Conservation (phyloP, 1,284 basidiomycete genomes). For the Laetiporus sulphureus region DNA sequence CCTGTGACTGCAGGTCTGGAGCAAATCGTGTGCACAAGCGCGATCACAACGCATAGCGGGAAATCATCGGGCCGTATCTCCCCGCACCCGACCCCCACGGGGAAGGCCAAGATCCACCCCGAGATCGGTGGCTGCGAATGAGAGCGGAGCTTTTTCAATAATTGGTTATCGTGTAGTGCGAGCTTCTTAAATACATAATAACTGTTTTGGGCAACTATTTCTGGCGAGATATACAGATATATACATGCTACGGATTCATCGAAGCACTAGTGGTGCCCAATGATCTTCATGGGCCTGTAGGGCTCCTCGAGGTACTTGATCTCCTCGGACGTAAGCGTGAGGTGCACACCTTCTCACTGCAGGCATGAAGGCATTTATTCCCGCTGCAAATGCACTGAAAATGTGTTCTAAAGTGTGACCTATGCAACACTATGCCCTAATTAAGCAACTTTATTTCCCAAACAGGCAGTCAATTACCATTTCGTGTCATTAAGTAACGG, state of each 20-base stretch:
- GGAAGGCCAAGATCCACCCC: background rate
- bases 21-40: background rate
- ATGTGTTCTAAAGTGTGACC: too few species aligned
- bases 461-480: too few species aligned
- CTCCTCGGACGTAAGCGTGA: constrained; percentile 10
- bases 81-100: background rate
- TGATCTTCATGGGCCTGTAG: constrained; percentile 13
- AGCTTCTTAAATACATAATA: too few species aligned
- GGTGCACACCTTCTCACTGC: constrained; percentile 20
- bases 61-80: background rate
- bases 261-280: constrained; percentile 18
- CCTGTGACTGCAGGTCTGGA: constrained; percentile 1
- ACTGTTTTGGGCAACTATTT: too few species aligned
- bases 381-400: background rate
- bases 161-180: too few species aligned
- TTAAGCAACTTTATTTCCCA: too few species aligned
- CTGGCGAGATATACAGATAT: too few species aligned
- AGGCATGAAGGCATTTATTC: background rate
- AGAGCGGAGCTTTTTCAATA: too few species aligned
- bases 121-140: too few species aligned
- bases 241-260: too few species aligned
- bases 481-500: too few species aligned
- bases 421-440: too few species aligned
- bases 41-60: background rate
- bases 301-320: constrained; percentile 14